A percentile compares a stretch with the other conserved stretches of the same genome.
phyloP scores from a whole-genome alignment of 2,329 filamentous ascomycete species.

The Anthostomella pinea region DNA sequence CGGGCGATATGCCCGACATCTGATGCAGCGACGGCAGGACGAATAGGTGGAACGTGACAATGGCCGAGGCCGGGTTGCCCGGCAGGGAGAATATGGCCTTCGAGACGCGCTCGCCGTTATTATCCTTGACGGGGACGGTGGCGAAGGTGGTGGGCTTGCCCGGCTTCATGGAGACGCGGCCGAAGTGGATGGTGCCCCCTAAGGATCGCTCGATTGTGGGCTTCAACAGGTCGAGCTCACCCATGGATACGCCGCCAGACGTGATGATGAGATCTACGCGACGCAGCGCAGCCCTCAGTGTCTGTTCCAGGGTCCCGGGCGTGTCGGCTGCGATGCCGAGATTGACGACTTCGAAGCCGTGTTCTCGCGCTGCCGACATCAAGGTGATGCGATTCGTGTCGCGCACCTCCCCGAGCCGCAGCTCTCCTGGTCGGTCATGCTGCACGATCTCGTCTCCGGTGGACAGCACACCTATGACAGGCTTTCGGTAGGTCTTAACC shows the following conservation, averaged over 20 bases:
- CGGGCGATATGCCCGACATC: slow-evolving; percentile 63
- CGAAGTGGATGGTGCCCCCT: slow-evolving; percentile 93
- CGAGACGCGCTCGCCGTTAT: slow-evolving; percentile 50
- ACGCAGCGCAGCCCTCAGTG: slow-evolving; percentile 71
- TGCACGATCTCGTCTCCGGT: slow-evolving; percentile 93
- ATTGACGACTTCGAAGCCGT: slow-evolving; percentile 77
- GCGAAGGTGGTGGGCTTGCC: slow-evolving; percentile 98
- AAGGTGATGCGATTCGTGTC: slow-evolving; percentile 92
- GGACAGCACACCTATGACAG: slow-evolving; percentile 81
- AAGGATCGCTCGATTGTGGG: slow-evolving; percentile 89
- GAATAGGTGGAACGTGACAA: slow-evolving; percentile 93
- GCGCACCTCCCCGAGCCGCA: slow-evolving; percentile 80
- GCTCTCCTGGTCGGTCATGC: slow-evolving; percentile 58
- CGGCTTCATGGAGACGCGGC: slow-evolving; percentile 95
- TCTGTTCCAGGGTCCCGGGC: slow-evolving; percentile 70
- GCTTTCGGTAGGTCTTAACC: slow-evolving; percentile 71
- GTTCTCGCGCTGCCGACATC: slow-evolving; percentile 70
- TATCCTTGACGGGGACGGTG: slow-evolving; percentile 69
- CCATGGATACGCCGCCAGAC: slow-evolving; percentile 95
- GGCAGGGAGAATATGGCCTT: slow-evolving; percentile 87
- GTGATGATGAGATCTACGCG: slow-evolving; percentile 82
- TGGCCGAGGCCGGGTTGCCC: slow-evolving; percentile 88
- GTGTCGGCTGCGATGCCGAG: slow-evolving; percentile 80
- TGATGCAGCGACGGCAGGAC: slow-evolving; percentile 84
- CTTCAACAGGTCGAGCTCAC: slow-evolving; percentile 93